phyloP scores from a whole-genome alignment of 441 rosid species.

The Gossypium davidsonii region DNA sequence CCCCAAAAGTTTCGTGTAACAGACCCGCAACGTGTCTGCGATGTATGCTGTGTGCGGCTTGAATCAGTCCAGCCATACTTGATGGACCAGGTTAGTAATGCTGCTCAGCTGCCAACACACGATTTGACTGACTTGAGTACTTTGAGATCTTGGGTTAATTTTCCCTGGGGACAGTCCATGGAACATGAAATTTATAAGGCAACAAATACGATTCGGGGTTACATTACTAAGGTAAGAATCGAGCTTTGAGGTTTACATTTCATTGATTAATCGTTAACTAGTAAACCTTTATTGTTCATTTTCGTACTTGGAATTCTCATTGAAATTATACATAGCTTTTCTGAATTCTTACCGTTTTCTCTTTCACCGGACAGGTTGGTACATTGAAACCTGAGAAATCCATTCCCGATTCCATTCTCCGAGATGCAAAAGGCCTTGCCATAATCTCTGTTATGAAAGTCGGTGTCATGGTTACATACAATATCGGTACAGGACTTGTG shows the following conservation, averaged over 20 bases:
- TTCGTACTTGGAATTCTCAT: not conserved
- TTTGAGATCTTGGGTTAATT: conserved; percentile 94
- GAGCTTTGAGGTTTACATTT: not conserved
- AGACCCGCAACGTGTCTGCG: conserved; percentile 93
- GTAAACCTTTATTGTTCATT: not conserved
- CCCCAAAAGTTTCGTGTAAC: conserved; percentile 60
- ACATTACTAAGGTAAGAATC: conserved; percentile 52
- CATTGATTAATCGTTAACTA: not conserved
- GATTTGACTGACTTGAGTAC: conserved; percentile 96
- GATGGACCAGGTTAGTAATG: conserved; percentile 92
- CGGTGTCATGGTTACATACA: conserved; percentile 90
- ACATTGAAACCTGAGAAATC: conserved; percentile 67
- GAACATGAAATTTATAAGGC: conserved; percentile 91
- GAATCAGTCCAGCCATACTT: conserved; percentile 87
- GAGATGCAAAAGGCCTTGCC: conserved; percentile 91
- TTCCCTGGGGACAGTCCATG: conserved; percentile 95
- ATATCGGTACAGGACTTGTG: conserved; percentile 88
- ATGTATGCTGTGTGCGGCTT: conserved; percentile 84
- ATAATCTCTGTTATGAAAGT: conserved; percentile 77
- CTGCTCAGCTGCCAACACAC: conserved; percentile 80
- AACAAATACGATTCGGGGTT: conserved; percentile 63
- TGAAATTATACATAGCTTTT: not conserved
- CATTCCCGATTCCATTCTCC: conserved; percentile 72
- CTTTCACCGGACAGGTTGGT: conserved; percentile 48
- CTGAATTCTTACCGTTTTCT: not conserved